Percentiles rank a stretch among this genome's conserved stretches.
These are phyloP conservation scores for Claviceps quebecensis DNA, from an alignment of 2,329 filamentous ascomycete genomes.

Conservation along the genomic window DNA sequence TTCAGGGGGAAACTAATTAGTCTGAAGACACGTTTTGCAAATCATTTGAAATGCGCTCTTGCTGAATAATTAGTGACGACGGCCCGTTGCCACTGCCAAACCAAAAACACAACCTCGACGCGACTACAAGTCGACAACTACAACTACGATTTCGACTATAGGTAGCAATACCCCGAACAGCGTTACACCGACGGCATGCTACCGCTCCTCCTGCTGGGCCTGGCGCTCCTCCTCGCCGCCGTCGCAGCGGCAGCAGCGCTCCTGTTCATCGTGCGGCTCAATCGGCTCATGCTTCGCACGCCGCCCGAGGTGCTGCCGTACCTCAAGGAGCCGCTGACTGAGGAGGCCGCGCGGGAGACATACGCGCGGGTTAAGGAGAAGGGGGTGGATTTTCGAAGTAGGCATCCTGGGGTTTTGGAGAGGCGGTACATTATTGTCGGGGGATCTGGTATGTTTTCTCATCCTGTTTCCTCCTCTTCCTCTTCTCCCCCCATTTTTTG, in stretches of 20 bases:
- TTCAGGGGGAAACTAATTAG: too few species aligned
- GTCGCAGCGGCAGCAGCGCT: constrained; percentile 9
- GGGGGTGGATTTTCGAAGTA: constrained; percentile 21
- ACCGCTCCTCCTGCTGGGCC: not conserved
- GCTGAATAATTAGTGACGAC: too few species aligned
- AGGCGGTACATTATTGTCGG: constrained; percentile 32
- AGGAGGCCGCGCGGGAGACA: constrained; percentile 19
- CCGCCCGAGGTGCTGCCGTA: constrained; percentile 21
- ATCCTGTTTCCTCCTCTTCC: not conserved
- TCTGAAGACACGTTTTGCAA: too few species aligned
- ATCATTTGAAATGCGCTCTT: too few species aligned
- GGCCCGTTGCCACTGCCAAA: too few species aligned
- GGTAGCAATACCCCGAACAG: too few species aligned
- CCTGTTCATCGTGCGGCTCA: constrained; percentile 17
- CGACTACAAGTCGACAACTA: too few species aligned
- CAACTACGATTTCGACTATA: too few species aligned
- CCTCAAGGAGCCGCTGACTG: constrained; percentile 21
- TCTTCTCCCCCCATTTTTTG: constrained; percentile 6
- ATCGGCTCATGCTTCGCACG: constrained; percentile 21
- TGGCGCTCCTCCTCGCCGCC: constrained; percentile 8
- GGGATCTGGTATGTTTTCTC: constrained; percentile 11
- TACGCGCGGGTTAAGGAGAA: constrained; percentile 11
- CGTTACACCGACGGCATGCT: not conserved
- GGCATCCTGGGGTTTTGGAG: constrained; percentile 25
- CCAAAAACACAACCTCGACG: too few species aligned